phyloP scores from a whole-genome alignment of 176 grass and related monocot species.

The Rhynchospora pubera region DNA sequence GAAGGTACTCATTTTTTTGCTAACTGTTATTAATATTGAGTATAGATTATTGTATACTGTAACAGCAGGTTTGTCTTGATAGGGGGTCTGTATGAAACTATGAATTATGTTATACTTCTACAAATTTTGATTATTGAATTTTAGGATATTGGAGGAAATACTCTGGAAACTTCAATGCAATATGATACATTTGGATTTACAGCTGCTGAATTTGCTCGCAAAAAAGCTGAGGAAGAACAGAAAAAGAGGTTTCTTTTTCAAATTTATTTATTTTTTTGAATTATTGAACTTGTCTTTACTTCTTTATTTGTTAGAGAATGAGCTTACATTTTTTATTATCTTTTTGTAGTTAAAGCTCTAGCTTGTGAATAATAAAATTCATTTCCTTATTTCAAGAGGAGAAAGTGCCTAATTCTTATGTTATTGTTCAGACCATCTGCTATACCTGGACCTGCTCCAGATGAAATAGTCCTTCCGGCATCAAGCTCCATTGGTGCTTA shows the following conservation, averaged over 20 bases:
- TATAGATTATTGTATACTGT: neutral
- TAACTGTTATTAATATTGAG: neutral
- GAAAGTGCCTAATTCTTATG: neutral
- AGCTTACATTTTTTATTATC: constrained; percentile 5
- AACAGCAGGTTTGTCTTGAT: neutral
- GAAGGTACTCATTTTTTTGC: neutral
- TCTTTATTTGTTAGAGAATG: neutral
- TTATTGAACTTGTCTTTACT: neutral
- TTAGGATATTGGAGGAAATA: constrained; percentile 78
- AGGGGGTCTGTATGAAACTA: neutral
- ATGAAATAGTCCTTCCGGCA: constrained; percentile 74
- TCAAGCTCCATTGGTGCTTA: constrained; percentile 36
- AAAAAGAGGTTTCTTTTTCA: constrained; percentile 55
- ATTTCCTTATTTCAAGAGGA: neutral
- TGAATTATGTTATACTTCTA: constrained; percentile 7
- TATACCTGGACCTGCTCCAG: constrained; percentile 83
- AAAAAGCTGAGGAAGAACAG: constrained; percentile 77
- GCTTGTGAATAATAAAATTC: too few species aligned
- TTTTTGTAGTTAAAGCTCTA: neutral
- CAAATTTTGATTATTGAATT: constrained; percentile 8
- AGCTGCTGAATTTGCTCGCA: constrained; percentile 69
- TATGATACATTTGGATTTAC: constrained; percentile 97
- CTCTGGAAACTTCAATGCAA: constrained; percentile 82
- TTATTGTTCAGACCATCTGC: constrained; percentile 56
- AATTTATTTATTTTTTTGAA: constrained; percentile 8